These are phyloP conservation scores for Cadophora sp. DNA, from an alignment of 2,329 filamentous ascomycete species.

Conservation along the genomic window DNA sequence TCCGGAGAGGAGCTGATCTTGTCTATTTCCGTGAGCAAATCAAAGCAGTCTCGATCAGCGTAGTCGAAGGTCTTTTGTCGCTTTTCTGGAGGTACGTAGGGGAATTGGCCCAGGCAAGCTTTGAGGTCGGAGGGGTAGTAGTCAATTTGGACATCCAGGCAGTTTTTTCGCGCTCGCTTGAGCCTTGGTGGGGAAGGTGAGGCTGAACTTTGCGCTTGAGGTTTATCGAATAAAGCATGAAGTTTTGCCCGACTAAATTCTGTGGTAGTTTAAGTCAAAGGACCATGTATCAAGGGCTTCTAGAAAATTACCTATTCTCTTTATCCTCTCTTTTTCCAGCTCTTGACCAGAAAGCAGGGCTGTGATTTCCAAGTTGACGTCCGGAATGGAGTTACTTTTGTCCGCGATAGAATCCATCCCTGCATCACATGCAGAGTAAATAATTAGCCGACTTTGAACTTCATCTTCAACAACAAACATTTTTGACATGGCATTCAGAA, in stretches of 20 bases:
- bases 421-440: constrained; percentile 14
- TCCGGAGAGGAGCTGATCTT: too few relatives aligned
- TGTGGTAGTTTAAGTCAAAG: not conserved
- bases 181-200: not conserved
- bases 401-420: not conserved
- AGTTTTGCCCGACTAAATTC: not conserved
- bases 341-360: not conserved
- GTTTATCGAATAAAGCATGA: too few relatives aligned
- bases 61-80: too few relatives aligned
- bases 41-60: too few relatives aligned
- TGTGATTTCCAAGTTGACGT: not conserved
- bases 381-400: constrained; percentile 1
- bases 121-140: not conserved
- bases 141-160: not conserved
- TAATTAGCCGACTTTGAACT: constrained; percentile 10
- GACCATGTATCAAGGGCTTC: too few relatives aligned
- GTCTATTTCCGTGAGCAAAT: too few relatives aligned
- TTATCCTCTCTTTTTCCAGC: not conserved
- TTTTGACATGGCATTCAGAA: constrained; percentile 68
- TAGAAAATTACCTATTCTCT: not conserved
- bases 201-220: not conserved
- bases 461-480: not conserved
- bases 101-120: not conserved
- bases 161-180: constrained; percentile 10
- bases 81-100: constrained; percentile 1